Evolutionary conservation across 2,329 filamentous ascomycete species (phyloP).

Genomic region (Cercospora sp.): DNA sequence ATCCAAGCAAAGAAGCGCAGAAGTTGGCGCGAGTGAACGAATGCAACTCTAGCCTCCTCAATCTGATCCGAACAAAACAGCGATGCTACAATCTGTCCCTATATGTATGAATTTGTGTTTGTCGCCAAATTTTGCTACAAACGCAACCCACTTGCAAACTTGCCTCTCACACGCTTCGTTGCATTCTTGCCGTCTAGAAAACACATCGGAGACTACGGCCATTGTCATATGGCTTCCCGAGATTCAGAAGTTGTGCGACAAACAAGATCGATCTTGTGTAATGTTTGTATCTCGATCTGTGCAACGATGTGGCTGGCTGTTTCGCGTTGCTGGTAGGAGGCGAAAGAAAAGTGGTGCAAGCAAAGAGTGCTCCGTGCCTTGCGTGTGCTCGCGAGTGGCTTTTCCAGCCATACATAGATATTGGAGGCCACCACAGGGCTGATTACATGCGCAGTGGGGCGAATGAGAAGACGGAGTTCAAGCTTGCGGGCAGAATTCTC

Average conservation of each 20-base stretch:
- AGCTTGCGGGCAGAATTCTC: background rate
- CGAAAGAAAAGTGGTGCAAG: background rate
- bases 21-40: background rate
- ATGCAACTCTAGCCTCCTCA: background rate
- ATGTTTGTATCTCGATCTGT: background rate
- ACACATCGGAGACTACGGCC: background rate
- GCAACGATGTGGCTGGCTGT: background rate
- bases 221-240: background rate
- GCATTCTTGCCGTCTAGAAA: constrained; percentile 1
- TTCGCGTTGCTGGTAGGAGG: background rate
- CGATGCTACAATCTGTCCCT: background rate
- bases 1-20: too few species aligned
- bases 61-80: background rate
- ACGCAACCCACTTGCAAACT: constrained; percentile 7
- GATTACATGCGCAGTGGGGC: background rate
- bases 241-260: background rate
- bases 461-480: background rate
- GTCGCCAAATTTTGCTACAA: constrained; percentile 8
- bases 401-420: background rate
- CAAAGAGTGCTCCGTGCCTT: background rate
- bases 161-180: background rate
- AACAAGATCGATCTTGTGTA: background rate
- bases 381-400: background rate
- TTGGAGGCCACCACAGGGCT: background rate
- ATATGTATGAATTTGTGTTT: background rate